Base-by-base conservation (phyloP, 345 rosid genomes). In the Stellera chamaejasme region DNA sequence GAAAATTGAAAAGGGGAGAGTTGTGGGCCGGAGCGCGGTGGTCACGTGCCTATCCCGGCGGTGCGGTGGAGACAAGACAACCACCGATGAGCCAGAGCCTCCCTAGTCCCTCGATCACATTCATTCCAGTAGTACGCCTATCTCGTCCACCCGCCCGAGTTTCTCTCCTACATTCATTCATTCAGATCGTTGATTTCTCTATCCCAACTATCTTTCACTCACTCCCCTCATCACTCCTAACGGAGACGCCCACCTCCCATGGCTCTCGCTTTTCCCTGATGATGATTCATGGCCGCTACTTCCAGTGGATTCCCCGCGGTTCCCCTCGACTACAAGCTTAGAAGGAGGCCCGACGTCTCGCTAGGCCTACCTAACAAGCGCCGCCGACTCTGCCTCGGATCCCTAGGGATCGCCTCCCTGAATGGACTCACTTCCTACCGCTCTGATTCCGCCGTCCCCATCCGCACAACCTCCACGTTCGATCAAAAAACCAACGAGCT, bases 211-310 rank as follows among this genome's bases (percentile, higher is more conserved):
- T 11, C 26, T 27, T 49, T 48, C 45, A 2, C 27, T 43, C 2
- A 10, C 27, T 23, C 11, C 36, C 19, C 52, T 42, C 23, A 44
- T 14, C 4, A 50, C 58, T 66, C 64, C 27, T 59, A 23, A 28
- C 32, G 7, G 11, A 5, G 28, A 4, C 53, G n/a, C 32, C 25
- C 59, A 46, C 41, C 26, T 27, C 56, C 12, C 48, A 28, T 32
- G 19, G 58, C 61, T 15, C 79, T 85, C 92, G 72, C 79, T 57
- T 68, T 70, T 66, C 54, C 69, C 42, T 83, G 50, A n/a, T n/a
- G n/a, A n/a, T n/a, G n/a, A 82, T 62, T 62, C 59, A 82, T 86
- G 93, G 74, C 80, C 69, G 81, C 87, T 59, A 76, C 72, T 75
- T 79, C 84, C 52, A 73, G 76, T 48, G 79, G 68, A 13, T 71